A percentile compares a stretch with the other conserved stretches of the same genome.
Conservation (phyloP, 192 early-diverging fungal species). For the Gigaspora rosea region DNA sequence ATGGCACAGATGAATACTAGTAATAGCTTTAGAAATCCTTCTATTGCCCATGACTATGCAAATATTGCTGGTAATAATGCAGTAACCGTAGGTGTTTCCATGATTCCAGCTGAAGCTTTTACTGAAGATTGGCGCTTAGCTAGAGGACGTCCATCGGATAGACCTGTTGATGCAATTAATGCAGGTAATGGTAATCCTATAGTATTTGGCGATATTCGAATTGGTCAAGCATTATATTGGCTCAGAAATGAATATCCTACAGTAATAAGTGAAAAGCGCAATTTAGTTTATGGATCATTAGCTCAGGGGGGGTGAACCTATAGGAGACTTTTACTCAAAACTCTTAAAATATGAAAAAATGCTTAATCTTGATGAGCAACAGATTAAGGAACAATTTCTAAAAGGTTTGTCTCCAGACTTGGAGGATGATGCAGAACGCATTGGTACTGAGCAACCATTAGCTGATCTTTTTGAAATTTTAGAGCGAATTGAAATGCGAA, state of each 20-base stretch:
- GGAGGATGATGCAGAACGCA: neutral
- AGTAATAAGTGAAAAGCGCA: neutral
- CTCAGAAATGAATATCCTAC: neutral
- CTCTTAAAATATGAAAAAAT: neutral
- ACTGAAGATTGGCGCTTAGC: neutral
- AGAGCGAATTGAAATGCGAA: slow-evolving; percentile 6
- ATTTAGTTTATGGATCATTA: neutral
- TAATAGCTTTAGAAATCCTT: slow-evolving; percentile 17
- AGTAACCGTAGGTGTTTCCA: neutral
- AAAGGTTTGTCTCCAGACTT: neutral
- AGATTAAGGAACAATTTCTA: neutral
- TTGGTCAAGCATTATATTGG: neutral
- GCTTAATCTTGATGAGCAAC: neutral
- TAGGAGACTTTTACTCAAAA: slow-evolving; percentile 6
- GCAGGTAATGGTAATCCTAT: slow-evolving; percentile 4
- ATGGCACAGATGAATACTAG: neutral
- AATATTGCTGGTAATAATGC: neutral
- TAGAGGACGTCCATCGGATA: neutral
- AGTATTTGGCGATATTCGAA: neutral
- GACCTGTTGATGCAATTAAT: neutral
- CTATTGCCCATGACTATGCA: neutral
- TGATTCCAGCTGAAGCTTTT: slow-evolving; percentile 8
- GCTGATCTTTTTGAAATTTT: neutral
- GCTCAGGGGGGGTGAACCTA: neutral
- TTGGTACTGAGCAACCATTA: neutral